These are phyloP conservation scores for Penicillium taxi DNA, from an alignment of 495 filamentous ascomycete species.

Conservation along the genomic window DNA sequence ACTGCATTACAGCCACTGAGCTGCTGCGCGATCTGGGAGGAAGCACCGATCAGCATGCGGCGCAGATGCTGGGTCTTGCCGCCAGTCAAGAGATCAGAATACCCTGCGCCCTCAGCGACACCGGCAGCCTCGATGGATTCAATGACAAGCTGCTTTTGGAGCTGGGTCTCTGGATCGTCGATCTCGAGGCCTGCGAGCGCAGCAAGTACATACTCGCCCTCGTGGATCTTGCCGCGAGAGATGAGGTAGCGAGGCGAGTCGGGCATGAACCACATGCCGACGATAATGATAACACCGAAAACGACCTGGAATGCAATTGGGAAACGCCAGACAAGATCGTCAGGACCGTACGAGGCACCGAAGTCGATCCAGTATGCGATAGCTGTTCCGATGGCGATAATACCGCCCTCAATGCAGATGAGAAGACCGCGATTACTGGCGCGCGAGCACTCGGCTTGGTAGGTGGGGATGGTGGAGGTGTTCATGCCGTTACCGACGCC, in stretches of 20 bases:
- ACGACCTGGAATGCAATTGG: slow-evolving; percentile 77
- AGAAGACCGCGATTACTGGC: slow-evolving; percentile 71
- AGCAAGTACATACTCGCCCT: slow-evolving; percentile 61
- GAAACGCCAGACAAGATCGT: slow-evolving; percentile 65
- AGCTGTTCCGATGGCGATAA: slow-evolving; percentile 66
- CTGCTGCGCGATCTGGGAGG: slow-evolving; percentile 76
- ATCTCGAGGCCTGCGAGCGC: slow-evolving; percentile 55
- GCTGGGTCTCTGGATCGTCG: slow-evolving; percentile 48
- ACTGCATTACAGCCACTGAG: slow-evolving; percentile 71
- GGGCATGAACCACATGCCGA: slow-evolving; percentile 58
- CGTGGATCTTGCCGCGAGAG: slow-evolving; percentile 55
- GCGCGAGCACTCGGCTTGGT: slow-evolving; percentile 70
- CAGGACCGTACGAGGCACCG: slow-evolving; percentile 60
- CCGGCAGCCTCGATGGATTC: slow-evolving; percentile 62
- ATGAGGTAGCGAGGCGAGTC: slow-evolving; percentile 75
- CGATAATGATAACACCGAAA: slow-evolving; percentile 58
- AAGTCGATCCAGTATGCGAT: slow-evolving; percentile 87
- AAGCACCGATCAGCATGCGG: slow-evolving; percentile 45
- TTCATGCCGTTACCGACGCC: slow-evolving; percentile 75
- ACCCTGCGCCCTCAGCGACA: slow-evolving; percentile 27
- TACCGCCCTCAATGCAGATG: slow-evolving; percentile 76
- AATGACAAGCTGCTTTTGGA: slow-evolving; percentile 60
- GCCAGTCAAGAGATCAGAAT: slow-evolving; percentile 34
- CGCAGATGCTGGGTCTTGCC: slow-evolving; percentile 41
- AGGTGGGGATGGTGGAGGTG: slow-evolving; percentile 70